Percentiles rank a stretch among this genome's conserved stretches.
phyloP scores from a whole-genome alignment of 2,329 filamentous ascomycete genomes.

The Penicillium sp. region DNA sequence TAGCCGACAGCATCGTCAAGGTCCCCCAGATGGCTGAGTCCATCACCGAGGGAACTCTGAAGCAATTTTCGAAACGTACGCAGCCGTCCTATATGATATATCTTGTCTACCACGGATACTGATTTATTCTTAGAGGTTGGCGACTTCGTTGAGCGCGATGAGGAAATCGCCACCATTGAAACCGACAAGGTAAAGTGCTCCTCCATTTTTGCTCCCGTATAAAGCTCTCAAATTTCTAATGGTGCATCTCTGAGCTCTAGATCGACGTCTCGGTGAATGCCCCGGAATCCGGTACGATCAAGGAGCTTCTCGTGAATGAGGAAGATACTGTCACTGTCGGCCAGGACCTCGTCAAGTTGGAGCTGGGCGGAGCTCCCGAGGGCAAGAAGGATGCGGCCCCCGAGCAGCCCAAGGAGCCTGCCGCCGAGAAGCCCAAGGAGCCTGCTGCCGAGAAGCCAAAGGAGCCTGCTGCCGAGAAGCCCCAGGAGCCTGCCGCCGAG shows the following conservation, averaged over 20 bases:
- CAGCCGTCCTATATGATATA: slow-evolving; percentile 1
- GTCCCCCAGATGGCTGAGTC: slow-evolving; percentile 98
- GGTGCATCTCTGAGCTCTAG: slow-evolving; percentile 42
- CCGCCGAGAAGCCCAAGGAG: slow-evolving; percentile 28
- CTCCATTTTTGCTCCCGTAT: not conserved
- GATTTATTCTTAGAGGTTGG: slow-evolving; percentile 60
- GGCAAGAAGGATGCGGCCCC: slow-evolving; percentile 52
- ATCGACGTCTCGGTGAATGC: slow-evolving; percentile 97
- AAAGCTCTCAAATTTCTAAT: slow-evolving; percentile 10
- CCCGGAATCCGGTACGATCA: slow-evolving; percentile 82
- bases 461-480: slow-evolving; percentile 32
- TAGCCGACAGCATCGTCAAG: slow-evolving; percentile 79
- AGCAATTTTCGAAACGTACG: slow-evolving; percentile 81
- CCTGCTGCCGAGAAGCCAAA: slow-evolving; percentile 35
- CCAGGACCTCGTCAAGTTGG: slow-evolving; percentile 81
- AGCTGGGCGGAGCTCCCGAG: slow-evolving; percentile 63
- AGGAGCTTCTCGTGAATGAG: slow-evolving; percentile 83
- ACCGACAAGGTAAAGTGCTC: slow-evolving; percentile 75
- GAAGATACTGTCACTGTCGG: slow-evolving; percentile 94
- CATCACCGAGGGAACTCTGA: slow-evolving; percentile 93
- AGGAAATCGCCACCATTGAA: slow-evolving; percentile 97
- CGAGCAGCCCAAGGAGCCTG: slow-evolving; percentile 52
- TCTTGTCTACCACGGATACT: slow-evolving; percentile 9
- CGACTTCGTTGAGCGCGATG: slow-evolving; percentile 89
- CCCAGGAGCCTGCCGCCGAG: not conserved